phyloP scores from a whole-genome alignment of 2,329 filamentous ascomycete species.

The Curvularia lunata region DNA sequence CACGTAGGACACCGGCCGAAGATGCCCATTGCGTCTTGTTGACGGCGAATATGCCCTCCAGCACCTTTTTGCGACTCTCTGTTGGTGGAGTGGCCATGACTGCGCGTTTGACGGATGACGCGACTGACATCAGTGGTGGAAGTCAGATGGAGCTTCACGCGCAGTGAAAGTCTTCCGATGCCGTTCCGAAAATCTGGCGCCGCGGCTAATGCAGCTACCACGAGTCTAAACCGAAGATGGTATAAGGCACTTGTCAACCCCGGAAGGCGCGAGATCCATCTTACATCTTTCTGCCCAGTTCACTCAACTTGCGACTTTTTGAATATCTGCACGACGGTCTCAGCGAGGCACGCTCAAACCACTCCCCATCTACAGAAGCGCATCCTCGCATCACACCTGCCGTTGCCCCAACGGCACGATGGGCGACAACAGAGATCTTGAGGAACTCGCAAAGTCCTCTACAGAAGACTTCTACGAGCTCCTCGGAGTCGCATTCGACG shows the following conservation, averaged over 20 bases:
- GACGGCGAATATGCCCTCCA: conserved; percentile 76
- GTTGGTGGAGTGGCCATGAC: conserved; percentile 36
- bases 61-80: conserved; percentile 52
- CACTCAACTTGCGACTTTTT: not conserved
- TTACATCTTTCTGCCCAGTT: conserved; percentile 17
- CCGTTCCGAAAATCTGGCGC: not conserved
- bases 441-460: conserved; percentile 50
- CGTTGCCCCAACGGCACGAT: conserved; percentile 30
- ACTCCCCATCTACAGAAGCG: not conserved
- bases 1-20: conserved; percentile 89
- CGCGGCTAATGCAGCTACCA: not conserved
- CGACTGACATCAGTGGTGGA: conserved; percentile 32
- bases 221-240: not conserved
- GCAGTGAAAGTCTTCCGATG: conserved; percentile 3
- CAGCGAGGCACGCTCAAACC: not conserved
- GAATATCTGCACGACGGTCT: not conserved
- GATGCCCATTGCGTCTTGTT: conserved; percentile 89
- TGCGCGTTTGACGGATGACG: conserved; percentile 21
- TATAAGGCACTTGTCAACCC: not conserved
- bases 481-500: conserved; percentile 69
- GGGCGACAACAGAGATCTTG: conserved; percentile 52
- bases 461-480: conserved; percentile 76
- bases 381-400: not conserved
- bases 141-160: not conserved
- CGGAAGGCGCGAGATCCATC: conserved; percentile 17